These are phyloP conservation scores for Dipodascus geniculatus DNA, from an alignment of 805 yeast species.

Conservation along the genomic window DNA sequence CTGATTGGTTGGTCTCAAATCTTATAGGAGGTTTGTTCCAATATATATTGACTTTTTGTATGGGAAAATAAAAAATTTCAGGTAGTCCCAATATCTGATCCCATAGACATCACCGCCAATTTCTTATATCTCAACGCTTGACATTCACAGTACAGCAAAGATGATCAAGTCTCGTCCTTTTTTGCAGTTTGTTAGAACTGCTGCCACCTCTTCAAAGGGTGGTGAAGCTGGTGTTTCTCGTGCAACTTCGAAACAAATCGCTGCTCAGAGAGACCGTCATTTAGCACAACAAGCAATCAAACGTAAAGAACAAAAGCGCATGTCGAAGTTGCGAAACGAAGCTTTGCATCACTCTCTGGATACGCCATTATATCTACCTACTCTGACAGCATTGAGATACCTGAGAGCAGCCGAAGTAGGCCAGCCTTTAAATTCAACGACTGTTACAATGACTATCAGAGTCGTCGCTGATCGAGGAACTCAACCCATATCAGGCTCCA, in stretches of 20 bases:
- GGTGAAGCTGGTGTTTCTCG: slow-evolving; percentile 5
- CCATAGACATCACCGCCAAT: background rate
- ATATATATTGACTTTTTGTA: background rate
- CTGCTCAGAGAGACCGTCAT: slow-evolving; percentile 23
- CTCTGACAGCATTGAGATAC: slow-evolving; percentile 63
- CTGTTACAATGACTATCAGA: slow-evolving; percentile 52
- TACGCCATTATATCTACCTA: slow-evolving; percentile 56
- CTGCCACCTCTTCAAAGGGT: background rate
- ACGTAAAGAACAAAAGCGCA: slow-evolving; percentile 18
- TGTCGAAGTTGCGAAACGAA: slow-evolving; percentile 20
- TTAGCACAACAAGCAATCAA: slow-evolving; percentile 13
- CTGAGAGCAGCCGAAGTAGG: slow-evolving; percentile 89
- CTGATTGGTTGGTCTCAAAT: background rate
- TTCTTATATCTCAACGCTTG: background rate
- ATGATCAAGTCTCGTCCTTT: background rate
- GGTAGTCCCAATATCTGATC: background rate
- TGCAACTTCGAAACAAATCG: slow-evolving; percentile 23
- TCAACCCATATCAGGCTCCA: slow-evolving; percentile 58
- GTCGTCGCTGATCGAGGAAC: slow-evolving; percentile 69
- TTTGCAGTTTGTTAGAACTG: background rate
- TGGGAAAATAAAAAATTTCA: background rate
- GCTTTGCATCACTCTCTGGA: slow-evolving; percentile 32
- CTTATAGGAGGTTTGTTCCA: background rate
- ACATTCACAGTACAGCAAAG: background rate
- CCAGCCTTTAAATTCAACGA: slow-evolving; percentile 55